phyloP scores from a whole-genome alignment of 352 stramenopile species.

The Phytophthora parvispora region DNA sequence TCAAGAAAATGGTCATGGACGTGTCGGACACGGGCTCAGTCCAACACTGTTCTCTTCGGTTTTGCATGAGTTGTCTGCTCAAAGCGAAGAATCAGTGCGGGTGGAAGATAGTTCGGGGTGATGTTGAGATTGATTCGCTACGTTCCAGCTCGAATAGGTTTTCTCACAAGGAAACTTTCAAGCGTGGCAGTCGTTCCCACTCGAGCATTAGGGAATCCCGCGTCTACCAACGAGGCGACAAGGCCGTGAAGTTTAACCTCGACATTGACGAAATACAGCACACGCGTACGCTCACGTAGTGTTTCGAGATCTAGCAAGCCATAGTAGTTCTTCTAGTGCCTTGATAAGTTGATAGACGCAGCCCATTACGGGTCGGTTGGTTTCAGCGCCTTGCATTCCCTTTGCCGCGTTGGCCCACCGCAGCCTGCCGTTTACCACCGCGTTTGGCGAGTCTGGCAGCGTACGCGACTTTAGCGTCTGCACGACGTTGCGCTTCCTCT shows the following conservation, averaged over 20 bases:
- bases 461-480: conserved; percentile 64
- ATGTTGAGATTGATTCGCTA: conserved; percentile 1
- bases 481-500: conserved; percentile 48
- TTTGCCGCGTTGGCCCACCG: conserved; percentile 24
- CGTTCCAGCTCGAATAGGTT: too few species aligned
- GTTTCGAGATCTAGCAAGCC: too few species aligned
- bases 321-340: too few species aligned
- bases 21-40: conserved; percentile 39
- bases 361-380: too few species aligned
- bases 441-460: conserved; percentile 63
- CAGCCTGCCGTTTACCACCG: conserved; percentile 59
- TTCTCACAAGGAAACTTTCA: neutral
- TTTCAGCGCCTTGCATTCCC: conserved; percentile 8
- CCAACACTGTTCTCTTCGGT: conserved; percentile 50
- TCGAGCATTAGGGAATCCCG: conserved; percentile 6
- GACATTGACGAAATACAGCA: too few species aligned
- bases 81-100: conserved; percentile 54
- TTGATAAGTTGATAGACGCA: too few species aligned
- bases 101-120: conserved; percentile 46
- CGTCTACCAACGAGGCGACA: neutral
- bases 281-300: too few species aligned
- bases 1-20: conserved; percentile 72
- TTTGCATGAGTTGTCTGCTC: conserved; percentile 59
- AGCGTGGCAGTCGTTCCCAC: conserved; percentile 14
- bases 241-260: too few species aligned